A percentile compares a stretch with the other conserved stretches of the same genome.
phyloP scores from a whole-genome alignment of 805 yeast species.

The Ogataea nitratoaversa region DNA sequence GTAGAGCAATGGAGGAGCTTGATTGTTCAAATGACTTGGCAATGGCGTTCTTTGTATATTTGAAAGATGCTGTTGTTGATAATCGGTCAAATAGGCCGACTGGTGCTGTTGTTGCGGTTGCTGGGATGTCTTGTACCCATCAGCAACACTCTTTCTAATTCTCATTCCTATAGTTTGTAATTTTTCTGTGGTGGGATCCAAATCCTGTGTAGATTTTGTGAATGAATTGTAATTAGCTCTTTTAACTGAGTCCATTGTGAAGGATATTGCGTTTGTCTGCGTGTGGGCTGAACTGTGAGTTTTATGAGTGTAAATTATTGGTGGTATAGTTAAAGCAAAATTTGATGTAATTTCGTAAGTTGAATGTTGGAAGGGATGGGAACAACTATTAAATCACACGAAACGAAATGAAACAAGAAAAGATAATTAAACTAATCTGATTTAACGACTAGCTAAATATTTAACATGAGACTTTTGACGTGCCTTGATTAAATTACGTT shows the following conservation, averaged over 20 bases:
- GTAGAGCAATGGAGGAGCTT: conserved; percentile 43
- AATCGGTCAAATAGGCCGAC: conserved; percentile 8
- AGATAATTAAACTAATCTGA: no score
- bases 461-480: no score
- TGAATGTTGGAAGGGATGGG: no score
- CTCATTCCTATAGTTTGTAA: conserved; percentile 66
- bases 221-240: conserved; percentile 3
- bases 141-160: conserved; percentile 60
- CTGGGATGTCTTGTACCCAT: conserved; percentile 42
- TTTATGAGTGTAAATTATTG: no score
- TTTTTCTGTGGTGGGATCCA: conserved; percentile 27
- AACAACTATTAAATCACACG: no score
- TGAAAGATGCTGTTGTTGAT: conserved; percentile 16
- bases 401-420: no score
- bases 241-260: conserved; percentile 4
- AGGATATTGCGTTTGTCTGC: no score
- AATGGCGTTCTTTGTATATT: conserved; percentile 34
- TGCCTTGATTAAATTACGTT: no score
- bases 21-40: conserved; percentile 31
- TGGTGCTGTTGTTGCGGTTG: conserved; percentile 6
- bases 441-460: no score
- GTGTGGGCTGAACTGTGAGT: no score
- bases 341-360: no score
- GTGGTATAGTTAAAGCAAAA: no score
- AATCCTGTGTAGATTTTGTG: not conserved